Evolutionary conservation across 495 filamentous ascomycete genomes (phyloP).

Genomic region (Neurospora sublineolata): DNA sequence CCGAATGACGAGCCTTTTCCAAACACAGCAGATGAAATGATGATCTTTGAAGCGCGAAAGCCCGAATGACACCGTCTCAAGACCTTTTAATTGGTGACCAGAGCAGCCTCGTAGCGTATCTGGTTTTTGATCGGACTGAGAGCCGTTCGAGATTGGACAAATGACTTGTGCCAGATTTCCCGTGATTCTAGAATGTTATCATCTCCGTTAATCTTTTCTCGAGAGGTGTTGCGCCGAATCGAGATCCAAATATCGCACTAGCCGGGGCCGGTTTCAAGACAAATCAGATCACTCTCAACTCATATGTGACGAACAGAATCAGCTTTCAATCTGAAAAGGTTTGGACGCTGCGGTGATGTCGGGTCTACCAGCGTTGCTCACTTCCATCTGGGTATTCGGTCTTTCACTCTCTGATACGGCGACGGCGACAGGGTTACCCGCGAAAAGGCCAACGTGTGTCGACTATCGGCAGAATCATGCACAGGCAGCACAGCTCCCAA

Average conservation of each 20-base stretch:
- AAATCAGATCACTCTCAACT: not conserved
- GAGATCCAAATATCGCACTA: slow-evolving; percentile 11
- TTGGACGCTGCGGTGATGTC: not conserved
- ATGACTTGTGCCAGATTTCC: not conserved
- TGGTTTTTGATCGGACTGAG: not conserved
- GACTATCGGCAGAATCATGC: not conserved
- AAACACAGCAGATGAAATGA: not conserved
- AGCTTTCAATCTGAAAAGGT: not conserved
- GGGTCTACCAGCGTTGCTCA: not conserved
- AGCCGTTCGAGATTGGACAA: not conserved
- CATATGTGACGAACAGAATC: not conserved
- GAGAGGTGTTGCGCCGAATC: slow-evolving; percentile 10
- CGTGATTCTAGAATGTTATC: not conserved
- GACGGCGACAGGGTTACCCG: not conserved
- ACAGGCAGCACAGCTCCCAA: not conserved
- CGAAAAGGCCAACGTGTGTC: not conserved
- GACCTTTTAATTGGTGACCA: not conserved
- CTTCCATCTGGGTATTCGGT: not conserved
- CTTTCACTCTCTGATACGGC: not conserved
- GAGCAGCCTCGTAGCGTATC: not conserved
- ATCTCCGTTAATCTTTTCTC: not conserved
- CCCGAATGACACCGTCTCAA: not conserved
- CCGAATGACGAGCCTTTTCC: not conserved
- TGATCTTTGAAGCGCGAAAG: not conserved
- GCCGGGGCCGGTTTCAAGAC: not conserved